Base-by-base conservation (phyloP, 305 asterid genomes). In the Salvia sclarea region DNA sequence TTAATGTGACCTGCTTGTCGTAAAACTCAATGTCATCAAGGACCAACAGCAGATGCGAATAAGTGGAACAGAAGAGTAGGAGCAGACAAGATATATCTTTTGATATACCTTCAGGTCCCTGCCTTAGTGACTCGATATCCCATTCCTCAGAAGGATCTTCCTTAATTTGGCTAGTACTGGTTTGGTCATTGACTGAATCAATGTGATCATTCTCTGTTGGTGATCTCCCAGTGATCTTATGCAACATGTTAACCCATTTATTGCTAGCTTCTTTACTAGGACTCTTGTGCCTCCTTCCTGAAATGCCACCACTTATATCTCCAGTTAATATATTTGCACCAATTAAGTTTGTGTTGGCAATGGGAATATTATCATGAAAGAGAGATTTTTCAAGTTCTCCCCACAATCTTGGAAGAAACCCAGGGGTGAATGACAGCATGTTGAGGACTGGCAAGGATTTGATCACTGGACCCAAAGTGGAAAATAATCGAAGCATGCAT, bases 21-120 rank as follows among this genome's bases (percentile, higher is more conserved):
- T 90, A 93, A 79, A 93, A 93, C 77, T 93, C 98, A 35, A 81
- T 78, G 82, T 93, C 98, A 78, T 90, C 97, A 55, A 93, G 96
- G 79, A 93, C 87, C 82, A 88, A 82, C 76, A 93, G 79, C 61
- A 93, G 88, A 74, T 93, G 98, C 4, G 96, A 90, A 75, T 93
- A 93, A 75, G 84, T 69, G 80, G 96, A 85, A 73, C 97, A 93
- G 73, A 93, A 93, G 75, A 90, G 93, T 75, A 85, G 86, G 58
- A 93, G 95, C 69, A 88, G 83, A 83, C 90, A 85, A 76, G 88
- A 70, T 52, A 76, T 65, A 72, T 87, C 96, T 52, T 80, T 75
- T 47, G 94, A 83, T 71, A 93, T 73, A 79, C 94, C 88, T 78
- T 86, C 92, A 48, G 95, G 90, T 33, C 96, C 97, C 75, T 53